These are phyloP conservation scores for Phylloporus gajari DNA, from an alignment of 1,284 basidiomycete genomes.

Conservation along the genomic window DNA sequence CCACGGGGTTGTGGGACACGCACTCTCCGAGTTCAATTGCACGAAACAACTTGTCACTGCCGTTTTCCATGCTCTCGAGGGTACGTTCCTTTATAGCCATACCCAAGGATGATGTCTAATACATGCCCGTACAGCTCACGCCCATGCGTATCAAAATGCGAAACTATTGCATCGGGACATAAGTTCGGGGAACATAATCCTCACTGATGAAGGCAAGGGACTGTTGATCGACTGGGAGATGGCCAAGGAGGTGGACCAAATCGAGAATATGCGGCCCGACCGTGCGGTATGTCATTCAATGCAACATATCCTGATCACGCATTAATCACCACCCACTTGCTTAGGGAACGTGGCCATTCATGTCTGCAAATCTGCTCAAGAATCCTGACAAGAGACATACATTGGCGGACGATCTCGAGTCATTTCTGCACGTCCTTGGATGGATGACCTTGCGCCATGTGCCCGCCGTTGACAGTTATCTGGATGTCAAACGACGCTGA, in stretches of 20 bases:
- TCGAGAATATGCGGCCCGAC: not conserved
- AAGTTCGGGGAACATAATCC: no score
- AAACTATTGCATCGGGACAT: no score
- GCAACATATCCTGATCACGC: no score
- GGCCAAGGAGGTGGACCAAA: not conserved
- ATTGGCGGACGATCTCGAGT: not conserved
- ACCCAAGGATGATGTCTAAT: no score
- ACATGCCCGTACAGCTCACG: no score
- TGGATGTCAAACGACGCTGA: not conserved
- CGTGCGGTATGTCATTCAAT: not conserved
- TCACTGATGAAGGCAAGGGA: not conserved
- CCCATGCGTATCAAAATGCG: no score
- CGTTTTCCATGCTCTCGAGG: no score
- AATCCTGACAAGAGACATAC: not conserved
- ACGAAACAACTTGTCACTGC: not conserved
- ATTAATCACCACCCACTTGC: not conserved
- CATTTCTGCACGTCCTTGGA: not conserved
- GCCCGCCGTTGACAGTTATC: not conserved
- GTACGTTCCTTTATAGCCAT: no score
- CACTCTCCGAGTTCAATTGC: not conserved
- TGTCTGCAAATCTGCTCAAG: not conserved
- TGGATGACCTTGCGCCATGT: not conserved
- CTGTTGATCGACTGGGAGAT: slow-evolving; percentile 19
- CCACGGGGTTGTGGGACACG: not conserved
- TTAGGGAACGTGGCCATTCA: slow-evolving; percentile 1